Evolutionary conservation across 179 eudicot species (phyloP).

Genomic region (Beta macrorhiza): DNA sequence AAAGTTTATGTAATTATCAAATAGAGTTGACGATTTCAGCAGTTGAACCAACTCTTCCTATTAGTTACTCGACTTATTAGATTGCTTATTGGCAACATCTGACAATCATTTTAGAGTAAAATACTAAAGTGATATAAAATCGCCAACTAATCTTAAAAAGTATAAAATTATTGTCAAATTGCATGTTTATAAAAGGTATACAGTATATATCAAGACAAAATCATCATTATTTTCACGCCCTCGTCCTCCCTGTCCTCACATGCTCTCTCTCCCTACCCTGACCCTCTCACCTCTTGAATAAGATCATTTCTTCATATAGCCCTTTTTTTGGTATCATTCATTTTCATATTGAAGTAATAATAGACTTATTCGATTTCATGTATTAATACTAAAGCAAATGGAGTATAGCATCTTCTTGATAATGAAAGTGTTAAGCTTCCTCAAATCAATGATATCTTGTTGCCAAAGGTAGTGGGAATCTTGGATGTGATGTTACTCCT

Average conservation of each 20-base stretch:
- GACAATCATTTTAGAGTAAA: conserved; percentile 11
- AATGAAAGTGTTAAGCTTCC: conserved; percentile 2
- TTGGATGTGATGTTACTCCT: background rate
- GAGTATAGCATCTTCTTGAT: background rate
- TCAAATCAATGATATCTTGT: background rate
- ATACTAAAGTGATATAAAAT: background rate
- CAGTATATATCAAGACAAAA: conserved; percentile 31
- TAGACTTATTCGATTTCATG: background rate
- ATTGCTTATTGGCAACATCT: conserved; percentile 10
- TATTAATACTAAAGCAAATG: background rate
- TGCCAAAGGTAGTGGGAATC: background rate
- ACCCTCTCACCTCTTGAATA: background rate
- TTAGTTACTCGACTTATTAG: background rate
- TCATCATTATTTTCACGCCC: conserved; percentile 34
- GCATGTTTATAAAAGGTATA: conserved; percentile 10
- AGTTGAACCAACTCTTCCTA: conserved; percentile 9
- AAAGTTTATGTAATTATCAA: background rate
- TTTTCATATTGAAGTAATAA: no score
- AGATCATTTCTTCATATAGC: background rate
- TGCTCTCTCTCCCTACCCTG: conserved; percentile 12
- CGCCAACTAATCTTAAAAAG: background rate
- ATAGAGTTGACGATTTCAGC: conserved; percentile 14
- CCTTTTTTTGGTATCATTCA: background rate
- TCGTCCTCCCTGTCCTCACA: conserved; percentile 24
- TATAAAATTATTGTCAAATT: conserved; percentile 15